A percentile compares a stretch with the other conserved stretches of the same genome.
phyloP scores from a whole-genome alignment of 2,329 filamentous ascomycete species.

The Tolypocladium album region DNA sequence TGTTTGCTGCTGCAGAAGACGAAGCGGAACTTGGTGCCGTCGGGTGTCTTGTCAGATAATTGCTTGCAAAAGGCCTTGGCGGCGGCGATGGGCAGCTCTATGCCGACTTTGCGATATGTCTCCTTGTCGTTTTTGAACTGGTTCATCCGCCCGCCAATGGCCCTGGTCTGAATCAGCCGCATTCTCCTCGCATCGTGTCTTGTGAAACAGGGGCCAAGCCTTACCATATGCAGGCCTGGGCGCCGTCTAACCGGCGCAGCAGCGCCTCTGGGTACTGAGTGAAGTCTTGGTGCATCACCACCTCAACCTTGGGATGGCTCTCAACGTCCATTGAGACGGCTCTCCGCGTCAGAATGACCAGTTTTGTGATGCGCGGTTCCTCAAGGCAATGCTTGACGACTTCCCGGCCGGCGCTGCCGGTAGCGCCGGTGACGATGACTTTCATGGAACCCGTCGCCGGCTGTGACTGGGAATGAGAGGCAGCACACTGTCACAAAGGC shows the following conservation, averaged over 20 bases:
- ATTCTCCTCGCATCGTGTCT: neutral
- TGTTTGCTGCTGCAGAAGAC: constrained; percentile 29
- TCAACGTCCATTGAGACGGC: constrained; percentile 30
- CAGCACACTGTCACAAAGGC: neutral
- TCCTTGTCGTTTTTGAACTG: constrained; percentile 36
- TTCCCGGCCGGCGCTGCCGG: constrained; percentile 45
- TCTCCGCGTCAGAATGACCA: constrained; percentile 39
- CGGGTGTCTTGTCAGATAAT: constrained; percentile 18
- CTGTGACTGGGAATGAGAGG: no score
- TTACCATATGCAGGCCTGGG: constrained; percentile 56
- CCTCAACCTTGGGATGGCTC: constrained; percentile 36
- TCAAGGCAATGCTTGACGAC: constrained; percentile 40
- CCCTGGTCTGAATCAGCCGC: constrained; percentile 15
- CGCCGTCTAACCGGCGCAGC: constrained; percentile 30
- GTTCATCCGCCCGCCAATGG: constrained; percentile 30
- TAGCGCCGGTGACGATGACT: constrained; percentile 46
- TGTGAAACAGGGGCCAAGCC: constrained; percentile 10
- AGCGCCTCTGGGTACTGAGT: constrained; percentile 31
- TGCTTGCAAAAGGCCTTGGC: constrained; percentile 40
- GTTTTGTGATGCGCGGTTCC: constrained; percentile 36
- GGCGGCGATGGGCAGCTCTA: constrained; percentile 49
- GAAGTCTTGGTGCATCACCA: constrained; percentile 43
- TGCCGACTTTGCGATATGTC: constrained; percentile 37
- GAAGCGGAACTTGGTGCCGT: constrained; percentile 27
- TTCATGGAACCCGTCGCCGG: constrained; percentile 32